Conservation (phyloP, 176 grass and related monocot species). For the Musa acuminata region DNA sequence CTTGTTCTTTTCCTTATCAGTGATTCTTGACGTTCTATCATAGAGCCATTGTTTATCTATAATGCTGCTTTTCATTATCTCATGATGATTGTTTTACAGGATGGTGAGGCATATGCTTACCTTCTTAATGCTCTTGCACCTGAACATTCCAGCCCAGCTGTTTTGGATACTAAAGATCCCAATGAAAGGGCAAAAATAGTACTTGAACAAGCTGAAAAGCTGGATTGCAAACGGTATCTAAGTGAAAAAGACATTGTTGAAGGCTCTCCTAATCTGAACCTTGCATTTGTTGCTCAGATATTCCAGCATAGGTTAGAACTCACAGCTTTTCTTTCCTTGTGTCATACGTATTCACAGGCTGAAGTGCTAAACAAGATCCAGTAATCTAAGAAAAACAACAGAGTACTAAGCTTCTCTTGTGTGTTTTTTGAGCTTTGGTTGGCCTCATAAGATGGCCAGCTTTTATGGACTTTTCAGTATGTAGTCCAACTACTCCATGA, state of each 20-base stretch:
- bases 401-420: no score
- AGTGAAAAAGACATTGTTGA: slow-evolving; percentile 93
- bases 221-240: slow-evolving; percentile 94
- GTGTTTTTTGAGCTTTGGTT: no score
- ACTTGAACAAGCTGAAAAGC: slow-evolving; percentile 90
- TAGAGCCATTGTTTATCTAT: not conserved
- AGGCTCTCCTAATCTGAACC: slow-evolving; percentile 97
- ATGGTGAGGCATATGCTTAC: slow-evolving; percentile 96
- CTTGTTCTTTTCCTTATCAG: not conserved
- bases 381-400: no score
- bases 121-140: slow-evolving; percentile 97
- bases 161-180: slow-evolving; percentile 61
- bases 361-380: not conserved
- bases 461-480: no score
- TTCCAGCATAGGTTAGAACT: slow-evolving; percentile 77
- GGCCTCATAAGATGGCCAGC: no score
- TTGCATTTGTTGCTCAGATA: slow-evolving; percentile 98
- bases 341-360: not conserved
- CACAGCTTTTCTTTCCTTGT: not conserved
- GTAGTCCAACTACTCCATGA: no score
- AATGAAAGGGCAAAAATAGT: slow-evolving; percentile 85
- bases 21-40: not conserved
- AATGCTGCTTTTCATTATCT: not conserved
- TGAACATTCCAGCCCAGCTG: slow-evolving; percentile 56
- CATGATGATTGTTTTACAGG: slow-evolving; percentile 32